These are phyloP conservation scores for Ganoderma lucidum DNA, from an alignment of 1,284 basidiomycete species.

Conservation along the genomic window DNA sequence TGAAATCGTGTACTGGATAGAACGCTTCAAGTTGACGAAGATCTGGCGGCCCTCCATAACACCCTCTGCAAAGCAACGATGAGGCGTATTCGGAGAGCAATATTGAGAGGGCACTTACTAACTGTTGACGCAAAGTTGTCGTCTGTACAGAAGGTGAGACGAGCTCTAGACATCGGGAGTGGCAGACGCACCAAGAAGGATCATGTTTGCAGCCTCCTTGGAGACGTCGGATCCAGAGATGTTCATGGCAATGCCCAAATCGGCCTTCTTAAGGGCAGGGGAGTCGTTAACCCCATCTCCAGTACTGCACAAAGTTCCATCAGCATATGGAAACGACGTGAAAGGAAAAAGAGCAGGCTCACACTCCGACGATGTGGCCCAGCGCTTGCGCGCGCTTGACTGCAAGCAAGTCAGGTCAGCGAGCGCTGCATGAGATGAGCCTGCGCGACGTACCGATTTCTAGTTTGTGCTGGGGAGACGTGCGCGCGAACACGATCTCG, in stretches of 20 bases:
- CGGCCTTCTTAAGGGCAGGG: conserved; percentile 74
- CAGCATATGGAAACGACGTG: neutral
- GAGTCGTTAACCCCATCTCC: conserved; percentile 79
- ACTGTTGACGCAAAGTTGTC: conserved; percentile 78
- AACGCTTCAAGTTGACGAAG: conserved; percentile 73
- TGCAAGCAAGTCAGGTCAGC: conserved; percentile 31
- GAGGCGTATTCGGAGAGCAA: conserved; percentile 3
- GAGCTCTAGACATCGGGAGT: conserved; percentile 2
- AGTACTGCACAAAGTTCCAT: conserved; percentile 41
- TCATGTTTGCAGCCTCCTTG: conserved; percentile 80
- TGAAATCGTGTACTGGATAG: conserved; percentile 75
- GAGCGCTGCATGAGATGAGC: neutral
- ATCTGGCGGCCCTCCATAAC: conserved; percentile 75
- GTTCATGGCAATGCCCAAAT: conserved; percentile 80
- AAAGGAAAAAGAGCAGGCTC: conserved; percentile 39
- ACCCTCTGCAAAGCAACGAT: conserved; percentile 52
- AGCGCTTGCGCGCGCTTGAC: conserved; percentile 76
- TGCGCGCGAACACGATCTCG: conserved; percentile 77
- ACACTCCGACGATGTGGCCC: conserved; percentile 77
- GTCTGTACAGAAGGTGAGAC: conserved; percentile 45
- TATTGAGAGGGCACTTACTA: conserved; percentile 51
- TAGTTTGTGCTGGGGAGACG: conserved; percentile 76
- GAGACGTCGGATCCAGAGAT: conserved; percentile 77
- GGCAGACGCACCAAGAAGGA: conserved; percentile 57
- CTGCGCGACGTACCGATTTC: conserved; percentile 60